These are phyloP conservation scores for Cynanchum wilfordii DNA, from an alignment of 257 asterid species.

Conservation along the genomic window DNA sequence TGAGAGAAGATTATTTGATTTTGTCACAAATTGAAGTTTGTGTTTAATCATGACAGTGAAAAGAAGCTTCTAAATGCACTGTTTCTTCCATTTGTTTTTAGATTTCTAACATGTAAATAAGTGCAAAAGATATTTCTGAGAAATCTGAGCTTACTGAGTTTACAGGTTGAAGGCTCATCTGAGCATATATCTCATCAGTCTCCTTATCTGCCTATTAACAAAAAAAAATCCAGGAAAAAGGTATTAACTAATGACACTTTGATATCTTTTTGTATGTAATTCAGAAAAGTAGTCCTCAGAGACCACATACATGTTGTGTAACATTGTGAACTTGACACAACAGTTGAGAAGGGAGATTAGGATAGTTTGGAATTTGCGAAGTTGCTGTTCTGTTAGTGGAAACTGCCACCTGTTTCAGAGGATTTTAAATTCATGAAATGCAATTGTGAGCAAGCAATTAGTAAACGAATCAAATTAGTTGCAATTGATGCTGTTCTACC, in stretches of 20 bases:
- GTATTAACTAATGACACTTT: not conserved
- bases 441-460: not conserved
- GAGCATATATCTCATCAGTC: slow-evolving; percentile 92
- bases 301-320: slow-evolving; percentile 61
- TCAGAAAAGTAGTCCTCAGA: not conserved
- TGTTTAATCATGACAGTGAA: not conserved
- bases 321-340: slow-evolving; percentile 92
- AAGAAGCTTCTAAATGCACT: not conserved
- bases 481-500: not conserved
- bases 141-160: slow-evolving; percentile 52
- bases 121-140: not conserved
- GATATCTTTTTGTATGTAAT: not conserved
- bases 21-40: slow-evolving; percentile 1
- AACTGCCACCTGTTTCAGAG: slow-evolving; percentile 63
- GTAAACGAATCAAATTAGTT: not conserved
- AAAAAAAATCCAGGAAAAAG: slow-evolving; percentile 9
- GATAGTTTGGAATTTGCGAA: slow-evolving; percentile 78
- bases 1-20: slow-evolving; percentile 23
- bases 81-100: not conserved
- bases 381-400: slow-evolving; percentile 82
- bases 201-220: slow-evolving; percentile 80
- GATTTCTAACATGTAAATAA: not conserved
- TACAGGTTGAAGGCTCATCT: slow-evolving; percentile 92
- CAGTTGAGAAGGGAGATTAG: slow-evolving; percentile 79
- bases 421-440: slow-evolving; percentile 10